Evolutionary conservation across 2,329 filamentous ascomycete species (phyloP), one percentile per base, ranked within the genome.

Genomic region (Ilyonectria sp.): DNA sequence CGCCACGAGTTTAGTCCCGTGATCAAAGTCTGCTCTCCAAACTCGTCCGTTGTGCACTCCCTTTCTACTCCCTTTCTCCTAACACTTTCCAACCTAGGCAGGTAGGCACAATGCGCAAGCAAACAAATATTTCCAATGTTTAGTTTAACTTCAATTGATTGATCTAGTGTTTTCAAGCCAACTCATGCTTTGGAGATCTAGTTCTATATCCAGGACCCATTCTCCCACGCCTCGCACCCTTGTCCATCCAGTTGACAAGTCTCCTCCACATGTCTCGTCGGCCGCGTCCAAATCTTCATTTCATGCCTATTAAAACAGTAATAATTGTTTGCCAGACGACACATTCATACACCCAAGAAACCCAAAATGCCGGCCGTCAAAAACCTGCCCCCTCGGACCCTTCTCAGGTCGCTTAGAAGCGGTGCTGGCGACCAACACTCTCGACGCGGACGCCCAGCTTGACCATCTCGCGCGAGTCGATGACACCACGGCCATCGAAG

Each of bases 401-500:
- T 50, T 50, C 9, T 7, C 6, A 17, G 44, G 21, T 43, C 55
- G 46, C 49, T 67, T 78, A 82, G 74, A 82, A 82, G 40, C 80
- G 80, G 74, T 82, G 81, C 72, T 84, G 84, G 23, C 84, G 82
- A 21, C 87, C 87, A 37, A 89, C 83, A 68, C 83, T 86, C 80
- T 87, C 85, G 10, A 88, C 85, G 19, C 82, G 79, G 56, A 89
- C 81, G 15, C 85, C 86, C n/a, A 88, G 78, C 78, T 82, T 83
- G 44, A 80, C 79, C 81, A 88, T 83, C 70, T 83, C 80, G 23
- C 78, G 77, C 19, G 81, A 81, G 70, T 89, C 84, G 53, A 89
- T 82, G 33, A 88, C 82, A 44, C 86, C 86, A 61, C 85, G 84
- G n/a, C 87, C 87, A 66, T 89, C 86, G 77, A 89, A 89, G 29